Conservation (phyloP, 1,284 basidiomycete genomes). For the Schizopora paradoxa region DNA sequence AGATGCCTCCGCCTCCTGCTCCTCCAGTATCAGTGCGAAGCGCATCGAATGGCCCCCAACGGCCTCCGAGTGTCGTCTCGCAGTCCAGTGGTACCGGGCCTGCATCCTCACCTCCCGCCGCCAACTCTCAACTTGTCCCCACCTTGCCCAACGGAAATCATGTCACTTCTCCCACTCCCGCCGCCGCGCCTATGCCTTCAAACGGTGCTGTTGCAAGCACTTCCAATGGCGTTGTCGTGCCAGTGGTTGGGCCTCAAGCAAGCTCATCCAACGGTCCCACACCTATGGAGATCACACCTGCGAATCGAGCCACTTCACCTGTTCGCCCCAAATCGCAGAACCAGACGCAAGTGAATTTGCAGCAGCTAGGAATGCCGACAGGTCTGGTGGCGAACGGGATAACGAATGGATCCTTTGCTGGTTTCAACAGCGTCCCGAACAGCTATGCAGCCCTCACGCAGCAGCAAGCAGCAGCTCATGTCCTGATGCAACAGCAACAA, state of each 20-base stretch:
- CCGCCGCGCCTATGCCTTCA: neutral
- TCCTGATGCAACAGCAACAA: slow-evolving; percentile 47
- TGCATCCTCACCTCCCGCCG: slow-evolving; percentile 24
- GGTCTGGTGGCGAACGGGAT: neutral
- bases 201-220: neutral
- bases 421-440: slow-evolving; percentile 26
- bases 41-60: slow-evolving; percentile 50
- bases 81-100: slow-evolving; percentile 24
- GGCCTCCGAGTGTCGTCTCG: slow-evolving; percentile 32
- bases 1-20: slow-evolving; percentile 42
- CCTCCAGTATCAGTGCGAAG: slow-evolving; percentile 53
- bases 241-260: neutral
- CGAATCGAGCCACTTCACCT: neutral
- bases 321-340: neutral
- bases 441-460: slow-evolving; percentile 28
- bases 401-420: slow-evolving; percentile 8
- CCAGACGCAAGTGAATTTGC: neutral
- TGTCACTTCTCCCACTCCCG: neutral
- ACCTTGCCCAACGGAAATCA: slow-evolving; percentile 1
- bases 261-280: neutral
- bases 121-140: slow-evolving; percentile 2
- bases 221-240: neutral
- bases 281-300: neutral
- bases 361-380: neutral
- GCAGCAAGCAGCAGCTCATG: slow-evolving; percentile 28